These are phyloP conservation scores for Coemansia sp. DNA, from an alignment of 192 early-diverging fungal species.

Conservation along the genomic window DNA sequence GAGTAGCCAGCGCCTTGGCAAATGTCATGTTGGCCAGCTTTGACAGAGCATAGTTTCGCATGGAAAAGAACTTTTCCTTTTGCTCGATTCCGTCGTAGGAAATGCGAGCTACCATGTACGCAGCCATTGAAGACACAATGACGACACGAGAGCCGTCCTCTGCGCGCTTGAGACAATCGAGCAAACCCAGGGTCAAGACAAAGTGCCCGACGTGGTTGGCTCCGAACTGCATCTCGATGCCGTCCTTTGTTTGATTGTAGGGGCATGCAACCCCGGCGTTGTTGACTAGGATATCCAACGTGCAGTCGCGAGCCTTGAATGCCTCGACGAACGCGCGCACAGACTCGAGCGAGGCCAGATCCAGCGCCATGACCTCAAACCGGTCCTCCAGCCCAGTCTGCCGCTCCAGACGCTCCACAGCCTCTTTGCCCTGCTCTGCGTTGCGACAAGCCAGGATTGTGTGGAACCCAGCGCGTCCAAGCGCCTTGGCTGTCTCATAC, in stretches of 20 bases:
- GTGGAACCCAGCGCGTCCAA: constrained; percentile 52
- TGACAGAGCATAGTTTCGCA: constrained; percentile 12
- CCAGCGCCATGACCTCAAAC: constrained; percentile 37
- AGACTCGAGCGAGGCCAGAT: constrained; percentile 47
- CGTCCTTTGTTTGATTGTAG: constrained; percentile 51
- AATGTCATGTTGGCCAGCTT: constrained; percentile 28
- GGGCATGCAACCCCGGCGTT: constrained; percentile 60
- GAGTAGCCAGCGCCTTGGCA: constrained; percentile 15
- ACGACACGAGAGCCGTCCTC: constrained; percentile 20
- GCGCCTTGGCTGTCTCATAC: constrained; percentile 53
- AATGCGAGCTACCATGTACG: background rate
- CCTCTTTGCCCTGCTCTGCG: constrained; percentile 8
- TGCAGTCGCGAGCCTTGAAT: constrained; percentile 14
- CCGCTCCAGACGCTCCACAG: constrained; percentile 16
- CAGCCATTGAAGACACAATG: constrained; percentile 22
- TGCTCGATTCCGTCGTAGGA: constrained; percentile 6
- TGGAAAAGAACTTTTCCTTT: background rate
- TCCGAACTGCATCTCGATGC: constrained; percentile 63
- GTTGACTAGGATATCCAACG: constrained; percentile 29
- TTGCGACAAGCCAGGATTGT: constrained; percentile 39
- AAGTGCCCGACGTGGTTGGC: constrained; percentile 64
- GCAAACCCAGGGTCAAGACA: constrained; percentile 27
- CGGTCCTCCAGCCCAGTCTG: constrained; percentile 16
- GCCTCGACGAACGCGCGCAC: constrained; percentile 27
- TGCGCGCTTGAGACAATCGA: constrained; percentile 9